Conservation (phyloP, 129 eudicot species). For the Pseudognaphalium luteoalbum region DNA sequence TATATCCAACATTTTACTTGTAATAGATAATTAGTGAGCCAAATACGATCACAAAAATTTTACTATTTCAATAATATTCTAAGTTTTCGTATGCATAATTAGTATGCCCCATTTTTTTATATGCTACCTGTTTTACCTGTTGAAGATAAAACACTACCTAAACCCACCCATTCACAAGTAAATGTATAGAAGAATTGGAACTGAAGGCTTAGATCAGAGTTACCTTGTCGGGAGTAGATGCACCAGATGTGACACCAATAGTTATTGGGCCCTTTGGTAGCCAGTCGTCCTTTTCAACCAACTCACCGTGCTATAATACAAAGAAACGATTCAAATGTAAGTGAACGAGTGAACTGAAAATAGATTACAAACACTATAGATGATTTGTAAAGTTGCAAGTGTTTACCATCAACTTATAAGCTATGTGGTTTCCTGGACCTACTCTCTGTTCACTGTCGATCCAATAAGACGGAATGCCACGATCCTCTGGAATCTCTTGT, state of each 20-base stretch:
- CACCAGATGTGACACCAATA: slow-evolving; percentile 85
- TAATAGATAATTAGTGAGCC: not conserved
- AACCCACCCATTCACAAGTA: not conserved
- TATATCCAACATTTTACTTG: too few relatives aligned
- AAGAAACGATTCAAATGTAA: not conserved
- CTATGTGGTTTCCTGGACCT: slow-evolving; percentile 81
- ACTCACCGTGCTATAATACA: slow-evolving; percentile 81
- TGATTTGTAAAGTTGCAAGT: slow-evolving; percentile 8
- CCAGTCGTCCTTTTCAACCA: slow-evolving; percentile 83
- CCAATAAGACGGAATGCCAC: slow-evolving; percentile 96
- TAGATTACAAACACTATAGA: not conserved
- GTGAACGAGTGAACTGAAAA: not conserved
- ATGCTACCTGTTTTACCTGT: not conserved
- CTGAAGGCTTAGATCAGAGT: not conserved
- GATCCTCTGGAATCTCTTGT: slow-evolving; percentile 89
- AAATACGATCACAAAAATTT: not conserved
- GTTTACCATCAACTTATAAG: slow-evolving; percentile 60
- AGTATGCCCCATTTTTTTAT: not conserved
- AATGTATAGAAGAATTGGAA: not conserved
- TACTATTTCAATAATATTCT: not conserved
- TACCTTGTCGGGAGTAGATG: slow-evolving; percentile 97
- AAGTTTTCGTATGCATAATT: not conserved
- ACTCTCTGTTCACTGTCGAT: slow-evolving; percentile 75
- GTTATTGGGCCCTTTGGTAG: slow-evolving; percentile 84
- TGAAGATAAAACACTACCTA: not conserved